Evolutionary conservation across 805 yeast genomes (phyloP).

Genomic region (Blastobotrys robertii): DNA sequence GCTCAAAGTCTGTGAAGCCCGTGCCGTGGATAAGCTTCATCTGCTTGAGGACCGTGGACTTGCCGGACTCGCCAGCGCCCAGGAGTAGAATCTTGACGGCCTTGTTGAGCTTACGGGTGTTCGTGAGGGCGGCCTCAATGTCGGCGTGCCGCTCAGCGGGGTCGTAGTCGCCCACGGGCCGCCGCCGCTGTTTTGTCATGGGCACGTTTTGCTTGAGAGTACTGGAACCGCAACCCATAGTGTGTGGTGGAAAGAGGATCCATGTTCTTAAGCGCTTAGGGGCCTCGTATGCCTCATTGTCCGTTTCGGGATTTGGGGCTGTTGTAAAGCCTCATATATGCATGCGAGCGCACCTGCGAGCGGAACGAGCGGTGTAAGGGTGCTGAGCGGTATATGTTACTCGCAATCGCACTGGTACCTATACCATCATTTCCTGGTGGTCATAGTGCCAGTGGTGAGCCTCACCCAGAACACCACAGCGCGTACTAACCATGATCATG

Average conservation of each 20-base stretch:
- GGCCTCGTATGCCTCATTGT: too few relatives aligned
- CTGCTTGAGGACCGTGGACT: conserved; percentile 86
- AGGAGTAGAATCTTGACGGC: conserved; percentile 52
- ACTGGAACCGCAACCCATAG: conserved; percentile 20
- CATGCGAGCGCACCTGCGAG: too few relatives aligned
- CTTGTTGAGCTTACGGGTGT: conserved; percentile 24
- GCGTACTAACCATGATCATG: too few relatives aligned
- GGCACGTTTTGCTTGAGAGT: conserved; percentile 7
- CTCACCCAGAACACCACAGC: too few relatives aligned
- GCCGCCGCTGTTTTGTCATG: background rate
- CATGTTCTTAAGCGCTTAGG: too few relatives aligned
- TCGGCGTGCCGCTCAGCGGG: conserved; percentile 29
- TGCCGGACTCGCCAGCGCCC: conserved; percentile 94
- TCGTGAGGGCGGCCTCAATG: conserved; percentile 31
- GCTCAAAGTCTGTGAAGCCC: conserved; percentile 73
- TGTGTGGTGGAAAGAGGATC: background rate
- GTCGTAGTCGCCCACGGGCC: background rate
- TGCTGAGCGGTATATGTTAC: too few relatives aligned
- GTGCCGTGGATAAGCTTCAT: conserved; percentile 76
- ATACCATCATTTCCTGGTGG: too few relatives aligned
- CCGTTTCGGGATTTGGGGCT: too few relatives aligned
- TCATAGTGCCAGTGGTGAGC: too few relatives aligned
- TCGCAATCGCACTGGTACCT: too few relatives aligned
- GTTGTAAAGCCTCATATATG: too few relatives aligned
- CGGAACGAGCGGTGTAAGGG: too few relatives aligned